Evolutionary conservation across 192 early-diverging fungal species (phyloP), one percentile per base, ranked within the genome.

Genomic region (Entomortierella beljakovae): DNA sequence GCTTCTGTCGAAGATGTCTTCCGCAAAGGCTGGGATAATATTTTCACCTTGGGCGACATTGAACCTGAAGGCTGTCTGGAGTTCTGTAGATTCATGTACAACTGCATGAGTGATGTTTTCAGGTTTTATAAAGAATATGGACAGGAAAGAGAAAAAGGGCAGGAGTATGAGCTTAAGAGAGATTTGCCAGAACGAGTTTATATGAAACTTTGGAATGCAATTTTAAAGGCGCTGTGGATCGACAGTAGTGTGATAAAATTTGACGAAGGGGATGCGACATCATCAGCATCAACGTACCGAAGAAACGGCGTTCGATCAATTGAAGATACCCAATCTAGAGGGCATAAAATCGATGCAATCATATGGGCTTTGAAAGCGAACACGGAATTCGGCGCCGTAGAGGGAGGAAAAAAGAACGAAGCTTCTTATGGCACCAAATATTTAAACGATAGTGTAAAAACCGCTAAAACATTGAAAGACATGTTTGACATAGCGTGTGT

Each of bases 251-350:
- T 25, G 49, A 51, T 51, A 51, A 51, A 51, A 51, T 51, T 10
- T 51, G 18, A 18, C 49, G 49, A 51, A 51, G 49, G 49, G 49
- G 49, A 51, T 18, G 18, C 18, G 18, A 51, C 49, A 51, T 51
- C 49, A 51, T 18, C 49, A 10, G 49, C 49, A 6, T 51, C 49
- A 18, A 51, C 49, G 6, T 51, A 51, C 49, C 6, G 49, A 51
- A 51, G 18, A 51, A 51, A 51, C 49, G 49, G 49, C 18, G 49
- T 51, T 51, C 49, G 49, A 51, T 51, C 49, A 51, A 6, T 51
- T 18, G 49, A 51, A 51, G 18, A 51, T 51, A 51, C 7, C 18
- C 49, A 51, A 51, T 51, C 49, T 51, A 51, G 49, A 51, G 49
- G 42, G 42, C 42, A 43, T 43, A 43, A 43, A 43, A 43, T 43